Evolutionary conservation across 75 land plant genomes (phyloP), one percentile per base, ranked within the genome.

Genomic region (Gnetum montanum): DNA sequence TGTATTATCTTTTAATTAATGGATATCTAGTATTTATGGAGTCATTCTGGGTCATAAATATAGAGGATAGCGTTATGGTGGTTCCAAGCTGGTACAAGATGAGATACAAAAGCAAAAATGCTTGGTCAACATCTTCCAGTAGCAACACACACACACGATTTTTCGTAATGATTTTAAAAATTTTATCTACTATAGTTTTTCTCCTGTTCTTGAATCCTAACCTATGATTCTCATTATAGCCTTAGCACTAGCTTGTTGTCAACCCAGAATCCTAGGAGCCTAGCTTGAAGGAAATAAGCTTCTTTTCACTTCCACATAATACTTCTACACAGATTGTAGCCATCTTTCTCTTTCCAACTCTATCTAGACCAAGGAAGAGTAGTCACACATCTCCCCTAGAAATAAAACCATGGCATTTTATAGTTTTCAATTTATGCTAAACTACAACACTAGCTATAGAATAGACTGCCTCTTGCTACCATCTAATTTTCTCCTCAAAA

Each of bases 1-100:
- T 30, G 43, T 73, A 3, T 67, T n/a, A n/a, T n/a, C n/a, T n/a
- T n/a, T n/a, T n/a, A n/a, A n/a, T n/a, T n/a, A 83, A 84, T 44
- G 87, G 87, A 40, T 68, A 88, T 70, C 93, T 84, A 2, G n/a
- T 70, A 15, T 71, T 88, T 52, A 65, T 74, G 63, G 84, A 81
- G 50, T 69, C 78, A 0, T 83, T 69, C 31, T 83, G 84, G 93
- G 61, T 35, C 64, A 31, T 58, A 26, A 61, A 83, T 58, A 64
- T 73, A 31, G 81, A 71, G 2, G 49, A 59, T 44, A 71, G 87
- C 49, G 72, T 84, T 4, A 52, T 75, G 19, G 31, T 77, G 38
- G 49, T 74, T 1, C 75, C 93, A 0, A 81, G 79, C 1, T 83
- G 84, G 83, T 82, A 88, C 46, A 61, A 77, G 31, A 80, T 83